Evolutionary conservation across 805 yeast species (phyloP).

Genomic region (Ogataea chonburiensis): DNA sequence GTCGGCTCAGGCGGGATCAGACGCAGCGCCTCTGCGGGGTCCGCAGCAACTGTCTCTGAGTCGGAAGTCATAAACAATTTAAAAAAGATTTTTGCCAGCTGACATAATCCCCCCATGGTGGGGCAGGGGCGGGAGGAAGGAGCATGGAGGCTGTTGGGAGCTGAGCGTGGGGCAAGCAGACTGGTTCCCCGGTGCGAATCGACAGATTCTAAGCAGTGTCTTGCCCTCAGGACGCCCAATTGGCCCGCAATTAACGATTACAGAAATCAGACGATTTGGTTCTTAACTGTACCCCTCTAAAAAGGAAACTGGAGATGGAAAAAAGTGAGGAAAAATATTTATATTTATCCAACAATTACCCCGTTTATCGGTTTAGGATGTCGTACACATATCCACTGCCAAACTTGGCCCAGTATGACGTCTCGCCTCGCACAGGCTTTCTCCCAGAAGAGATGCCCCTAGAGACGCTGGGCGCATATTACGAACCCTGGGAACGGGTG

Average conservation of each 20-base stretch:
- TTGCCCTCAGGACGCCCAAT: too few relatives aligned
- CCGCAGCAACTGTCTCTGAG: constrained; percentile 27
- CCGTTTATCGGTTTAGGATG: constrained; percentile 9
- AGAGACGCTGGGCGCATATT: constrained; percentile 53
- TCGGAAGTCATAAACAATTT: constrained; percentile 30
- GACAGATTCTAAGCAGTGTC: too few relatives aligned
- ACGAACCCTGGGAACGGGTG: constrained; percentile 75
- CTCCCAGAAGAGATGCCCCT: constrained; percentile 71
- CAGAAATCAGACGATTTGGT: constrained; percentile 7
- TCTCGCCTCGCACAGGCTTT: constrained; percentile 73
- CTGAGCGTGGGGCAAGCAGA: too few relatives aligned
- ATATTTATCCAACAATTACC: not conserved
- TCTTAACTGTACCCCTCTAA: constrained; percentile 1
- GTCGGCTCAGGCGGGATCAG: constrained; percentile 34
- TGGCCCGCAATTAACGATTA: not conserved
- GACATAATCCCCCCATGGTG: constrained; percentile 8
- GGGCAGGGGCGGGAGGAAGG: too few relatives aligned
- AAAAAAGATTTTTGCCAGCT: constrained; percentile 5
- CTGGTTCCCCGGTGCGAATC: too few relatives aligned
- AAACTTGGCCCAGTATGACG: constrained; percentile 59
- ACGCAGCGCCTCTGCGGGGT: constrained; percentile 30
- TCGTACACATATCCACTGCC: constrained; percentile 43
- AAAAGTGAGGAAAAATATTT: constrained; percentile 6
- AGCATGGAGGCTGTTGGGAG: too few relatives aligned
- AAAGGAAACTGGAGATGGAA: constrained; percentile 10